Percentiles rank a stretch among this genome's conserved stretches.
phyloP scores from a whole-genome alignment of 768 basidiomycete species.

The Mycena albidolilacea region DNA sequence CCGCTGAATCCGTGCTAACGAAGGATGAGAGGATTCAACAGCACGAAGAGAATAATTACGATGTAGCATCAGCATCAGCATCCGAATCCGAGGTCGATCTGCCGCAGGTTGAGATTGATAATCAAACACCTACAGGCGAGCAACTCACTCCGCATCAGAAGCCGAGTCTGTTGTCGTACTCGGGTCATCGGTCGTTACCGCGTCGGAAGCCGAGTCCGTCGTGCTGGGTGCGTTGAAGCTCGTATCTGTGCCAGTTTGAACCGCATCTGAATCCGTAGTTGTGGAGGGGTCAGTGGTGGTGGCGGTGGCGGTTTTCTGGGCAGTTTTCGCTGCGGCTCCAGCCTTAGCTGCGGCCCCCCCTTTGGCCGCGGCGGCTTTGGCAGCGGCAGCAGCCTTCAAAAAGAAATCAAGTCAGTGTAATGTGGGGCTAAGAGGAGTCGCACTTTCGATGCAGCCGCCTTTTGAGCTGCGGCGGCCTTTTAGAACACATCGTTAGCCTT shows the following conservation, averaged over 20 bases:
- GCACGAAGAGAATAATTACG: neutral
- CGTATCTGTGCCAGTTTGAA: neutral
- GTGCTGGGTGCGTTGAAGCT: conserved; percentile 4
- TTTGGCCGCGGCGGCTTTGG: conserved; percentile 22
- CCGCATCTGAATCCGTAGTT: neutral
- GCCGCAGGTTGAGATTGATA: neutral
- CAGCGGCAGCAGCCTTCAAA: neutral
- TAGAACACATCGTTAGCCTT: neutral
- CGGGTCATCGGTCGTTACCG: neutral
- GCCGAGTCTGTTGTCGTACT: neutral
- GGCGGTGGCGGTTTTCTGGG: conserved; percentile 1
- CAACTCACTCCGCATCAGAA: neutral
- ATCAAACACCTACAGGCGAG: neutral
- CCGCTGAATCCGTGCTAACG: neutral
- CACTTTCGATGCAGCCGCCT: conserved; percentile 28
- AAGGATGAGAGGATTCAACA: neutral
- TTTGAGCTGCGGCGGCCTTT: conserved; percentile 23
- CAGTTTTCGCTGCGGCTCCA: conserved; percentile 24
- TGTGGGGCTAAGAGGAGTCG: neutral
- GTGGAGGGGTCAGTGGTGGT: conserved; percentile 10
- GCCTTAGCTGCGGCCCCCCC: conserved; percentile 32
- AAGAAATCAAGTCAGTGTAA: neutral
- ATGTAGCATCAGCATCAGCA: conserved; percentile 1
- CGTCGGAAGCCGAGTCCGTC: neutral
- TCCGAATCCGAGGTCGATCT: neutral